Conservation (phyloP, 306 rosid species). For the Mimosa pudica region DNA sequence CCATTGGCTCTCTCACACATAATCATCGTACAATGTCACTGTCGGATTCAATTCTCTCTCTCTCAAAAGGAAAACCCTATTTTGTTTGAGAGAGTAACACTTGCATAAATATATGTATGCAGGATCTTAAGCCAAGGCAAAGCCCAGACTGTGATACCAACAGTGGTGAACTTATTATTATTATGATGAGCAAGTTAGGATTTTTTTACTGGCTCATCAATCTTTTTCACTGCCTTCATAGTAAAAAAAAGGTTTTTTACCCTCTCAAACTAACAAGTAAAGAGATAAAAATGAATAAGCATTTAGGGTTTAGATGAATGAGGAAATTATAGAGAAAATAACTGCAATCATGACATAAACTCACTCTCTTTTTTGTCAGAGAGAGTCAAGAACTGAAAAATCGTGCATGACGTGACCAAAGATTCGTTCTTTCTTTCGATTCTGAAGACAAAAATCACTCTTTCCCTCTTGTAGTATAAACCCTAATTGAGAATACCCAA, state of each 20-base stretch:
- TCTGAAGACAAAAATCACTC: background rate
- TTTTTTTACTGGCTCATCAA: slow-evolving; percentile 45
- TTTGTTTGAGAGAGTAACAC: slow-evolving; percentile 23
- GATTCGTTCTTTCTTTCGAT: slow-evolving; percentile 49
- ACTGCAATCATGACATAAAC: slow-evolving; percentile 63
- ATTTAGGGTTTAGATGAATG: slow-evolving; percentile 53
- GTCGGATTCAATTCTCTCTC: slow-evolving; percentile 11
- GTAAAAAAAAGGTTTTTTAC: slow-evolving; percentile 37
- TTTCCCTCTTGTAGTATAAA: background rate
- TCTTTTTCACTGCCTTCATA: slow-evolving; percentile 38
- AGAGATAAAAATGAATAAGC: slow-evolving; percentile 9
- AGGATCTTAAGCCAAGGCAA: slow-evolving; percentile 58
- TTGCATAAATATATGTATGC: slow-evolving; percentile 56
- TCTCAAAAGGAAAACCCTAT: slow-evolving; percentile 17
- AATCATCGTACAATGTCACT: slow-evolving; percentile 42
- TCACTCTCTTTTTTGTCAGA: slow-evolving; percentile 60
- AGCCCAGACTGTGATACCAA: slow-evolving; percentile 42
- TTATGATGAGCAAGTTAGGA: slow-evolving; percentile 41
- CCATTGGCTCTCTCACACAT: slow-evolving; percentile 50
- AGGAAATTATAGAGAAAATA: slow-evolving; percentile 35
- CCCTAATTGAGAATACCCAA: slow-evolving; percentile 61
- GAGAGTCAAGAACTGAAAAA: slow-evolving; percentile 65
- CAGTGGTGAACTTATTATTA: slow-evolving; percentile 45
- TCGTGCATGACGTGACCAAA: slow-evolving; percentile 81
- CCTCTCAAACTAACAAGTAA: slow-evolving; percentile 13